These are phyloP conservation scores for Cordia subcordata DNA, from an alignment of 257 asterid species.

Conservation along the genomic window DNA sequence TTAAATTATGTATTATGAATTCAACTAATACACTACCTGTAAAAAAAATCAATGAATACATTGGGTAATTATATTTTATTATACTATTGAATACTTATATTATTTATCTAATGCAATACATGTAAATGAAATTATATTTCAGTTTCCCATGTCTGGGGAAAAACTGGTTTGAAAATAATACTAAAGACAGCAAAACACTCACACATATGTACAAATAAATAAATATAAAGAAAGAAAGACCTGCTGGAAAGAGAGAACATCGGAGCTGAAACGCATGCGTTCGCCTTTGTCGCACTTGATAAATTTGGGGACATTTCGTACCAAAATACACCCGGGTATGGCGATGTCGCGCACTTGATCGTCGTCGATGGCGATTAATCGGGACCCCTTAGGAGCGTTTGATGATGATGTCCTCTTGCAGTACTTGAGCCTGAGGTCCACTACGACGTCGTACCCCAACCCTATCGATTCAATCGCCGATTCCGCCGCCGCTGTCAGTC, in stretches of 20 bases:
- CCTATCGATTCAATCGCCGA: conserved; percentile 66
- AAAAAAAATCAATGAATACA: too few species aligned
- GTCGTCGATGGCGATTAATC: conserved; percentile 54
- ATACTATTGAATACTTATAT: too few species aligned
- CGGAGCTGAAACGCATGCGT: conserved; percentile 71
- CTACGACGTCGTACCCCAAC: conserved; percentile 57
- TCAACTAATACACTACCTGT: too few species aligned
- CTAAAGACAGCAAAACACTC: too few species aligned
- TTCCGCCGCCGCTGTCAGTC: conserved; percentile 65
- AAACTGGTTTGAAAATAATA: too few species aligned
- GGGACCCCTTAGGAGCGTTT: conserved; percentile 5
- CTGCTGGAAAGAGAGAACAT: conserved; percentile 69
- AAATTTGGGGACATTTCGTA: conserved; percentile 58
- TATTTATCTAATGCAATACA: too few species aligned
- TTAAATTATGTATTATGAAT: too few species aligned
- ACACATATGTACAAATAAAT: too few species aligned
- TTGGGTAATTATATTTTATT: too few species aligned
- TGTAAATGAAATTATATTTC: too few species aligned
- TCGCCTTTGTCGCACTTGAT: conserved; percentile 80
- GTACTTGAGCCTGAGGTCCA: conserved; percentile 28
- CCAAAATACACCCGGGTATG: conserved; percentile 68
- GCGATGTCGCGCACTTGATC: conserved; percentile 66
- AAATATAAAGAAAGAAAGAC: conserved; percentile 14
- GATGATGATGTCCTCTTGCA: conserved; percentile 5
- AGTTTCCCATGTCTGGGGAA: too few species aligned